Evolutionary conservation across 345 rosid genomes (phyloP).

Genomic region (Eucalyptus microcorys): DNA sequence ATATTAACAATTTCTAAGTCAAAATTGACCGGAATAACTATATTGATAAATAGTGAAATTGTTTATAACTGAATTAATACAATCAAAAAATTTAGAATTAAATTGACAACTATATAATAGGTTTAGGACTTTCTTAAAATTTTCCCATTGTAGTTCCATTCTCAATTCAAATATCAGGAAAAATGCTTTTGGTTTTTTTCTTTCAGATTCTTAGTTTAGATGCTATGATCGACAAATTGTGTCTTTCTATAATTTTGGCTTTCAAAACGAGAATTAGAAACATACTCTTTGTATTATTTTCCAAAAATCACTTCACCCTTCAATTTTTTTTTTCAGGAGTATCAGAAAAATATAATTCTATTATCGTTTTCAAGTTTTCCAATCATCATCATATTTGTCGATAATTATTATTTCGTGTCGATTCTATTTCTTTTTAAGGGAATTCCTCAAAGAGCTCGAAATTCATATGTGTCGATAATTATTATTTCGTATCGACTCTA

Average conservation of each 20-base stretch:
- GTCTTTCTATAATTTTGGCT: neutral
- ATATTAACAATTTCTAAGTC: accelerated
- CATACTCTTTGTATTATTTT: neutral
- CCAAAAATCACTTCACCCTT: neutral
- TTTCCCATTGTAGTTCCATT: neutral
- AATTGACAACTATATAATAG: accelerated
- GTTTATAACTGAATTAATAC: accelerated
- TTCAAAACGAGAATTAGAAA: neutral
- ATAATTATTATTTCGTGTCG: neutral
- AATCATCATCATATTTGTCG: accelerated
- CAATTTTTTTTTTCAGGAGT: neutral
- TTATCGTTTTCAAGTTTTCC: neutral
- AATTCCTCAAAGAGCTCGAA: neutral
- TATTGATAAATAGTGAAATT: accelerated
- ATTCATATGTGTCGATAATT: accelerated
- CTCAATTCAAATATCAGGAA: accelerated
- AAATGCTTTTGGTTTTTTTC: neutral
- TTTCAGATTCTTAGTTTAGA: neutral
- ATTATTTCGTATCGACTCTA: neutral
- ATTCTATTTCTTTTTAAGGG: neutral
- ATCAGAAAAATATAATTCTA: accelerated
- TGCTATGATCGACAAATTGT: neutral
- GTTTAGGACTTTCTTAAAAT: accelerated
- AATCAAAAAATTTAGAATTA: accelerated
- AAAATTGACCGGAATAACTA: accelerated